Conservation (phyloP, 1,284 basidiomycete genomes). For the Cutaneotrichosporon sp. region DNA sequence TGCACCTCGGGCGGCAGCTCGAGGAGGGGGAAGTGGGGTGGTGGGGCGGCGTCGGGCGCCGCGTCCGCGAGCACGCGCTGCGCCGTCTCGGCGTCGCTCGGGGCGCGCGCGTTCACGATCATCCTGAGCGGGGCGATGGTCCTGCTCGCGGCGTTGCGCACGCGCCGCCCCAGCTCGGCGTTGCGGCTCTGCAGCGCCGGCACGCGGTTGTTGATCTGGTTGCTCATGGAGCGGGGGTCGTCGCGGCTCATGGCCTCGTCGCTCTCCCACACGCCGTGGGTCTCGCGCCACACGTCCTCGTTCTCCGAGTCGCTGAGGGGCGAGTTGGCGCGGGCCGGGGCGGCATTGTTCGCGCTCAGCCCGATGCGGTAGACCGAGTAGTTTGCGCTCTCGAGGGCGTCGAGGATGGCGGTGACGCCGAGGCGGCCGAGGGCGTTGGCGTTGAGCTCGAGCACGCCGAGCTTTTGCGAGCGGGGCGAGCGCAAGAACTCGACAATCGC, state of each 20-base stretch:
- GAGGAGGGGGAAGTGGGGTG: conserved; percentile 33
- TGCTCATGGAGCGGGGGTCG: conserved; percentile 18
- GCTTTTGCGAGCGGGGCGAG: conserved; percentile 30
- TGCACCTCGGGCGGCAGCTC: conserved; percentile 45
- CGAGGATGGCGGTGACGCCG: conserved; percentile 37
- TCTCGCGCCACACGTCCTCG: conserved; percentile 9
- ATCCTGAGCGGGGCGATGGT: conserved; percentile 36
- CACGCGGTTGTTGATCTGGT: conserved; percentile 34
- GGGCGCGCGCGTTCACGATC: conserved; percentile 37
- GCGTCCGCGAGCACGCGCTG: conserved; percentile 27
- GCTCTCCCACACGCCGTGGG: conserved; percentile 13
- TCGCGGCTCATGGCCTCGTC: conserved; percentile 13
- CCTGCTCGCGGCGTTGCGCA: conserved; percentile 30
- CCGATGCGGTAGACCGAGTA: conserved; percentile 37
- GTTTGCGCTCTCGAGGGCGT: conserved; percentile 38
- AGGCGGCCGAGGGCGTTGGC: conserved; percentile 38
- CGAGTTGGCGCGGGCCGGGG: conserved; percentile 4
- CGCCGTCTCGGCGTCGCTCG: conserved; percentile 27
- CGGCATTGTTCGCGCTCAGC: conserved; percentile 30
- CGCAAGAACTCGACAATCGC: conserved; percentile 30
- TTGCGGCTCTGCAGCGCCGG: conserved; percentile 41
- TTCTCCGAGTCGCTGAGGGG: conserved; percentile 8
- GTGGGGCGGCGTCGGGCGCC: background rate
- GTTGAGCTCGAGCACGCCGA: conserved; percentile 43
- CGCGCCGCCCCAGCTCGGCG: conserved; percentile 34